Conservation (phyloP, 2,329 filamentous ascomycete species). For the Onygenales sp. region DNA sequence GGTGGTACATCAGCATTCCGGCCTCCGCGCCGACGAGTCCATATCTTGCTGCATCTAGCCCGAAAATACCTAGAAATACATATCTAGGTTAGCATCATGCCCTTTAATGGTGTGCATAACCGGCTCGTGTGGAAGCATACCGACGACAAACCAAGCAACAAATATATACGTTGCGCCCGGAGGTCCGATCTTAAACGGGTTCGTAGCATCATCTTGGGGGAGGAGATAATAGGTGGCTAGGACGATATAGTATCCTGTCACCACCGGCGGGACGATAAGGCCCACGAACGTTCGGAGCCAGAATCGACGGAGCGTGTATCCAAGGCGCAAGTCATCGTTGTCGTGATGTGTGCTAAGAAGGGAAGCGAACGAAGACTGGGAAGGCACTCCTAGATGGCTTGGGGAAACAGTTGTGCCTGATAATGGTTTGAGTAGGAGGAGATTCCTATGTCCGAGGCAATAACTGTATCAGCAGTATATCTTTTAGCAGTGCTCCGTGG, state of each 20-base stretch:
- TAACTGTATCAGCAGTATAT: too few species aligned
- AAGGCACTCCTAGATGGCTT: background rate
- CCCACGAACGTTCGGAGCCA: background rate
- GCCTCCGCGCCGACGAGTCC: background rate
- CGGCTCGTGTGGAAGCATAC: background rate
- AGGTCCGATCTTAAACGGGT: background rate
- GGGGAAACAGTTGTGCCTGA: background rate
- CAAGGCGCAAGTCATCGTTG: background rate
- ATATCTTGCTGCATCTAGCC: background rate
- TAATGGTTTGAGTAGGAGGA: background rate
- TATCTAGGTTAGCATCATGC: background rate
- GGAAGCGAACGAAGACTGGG: background rate
- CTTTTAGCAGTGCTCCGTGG: too few species aligned
- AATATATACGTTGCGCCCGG: background rate
- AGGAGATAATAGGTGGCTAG: background rate
- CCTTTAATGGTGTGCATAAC: background rate
- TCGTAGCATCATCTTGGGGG: background rate
- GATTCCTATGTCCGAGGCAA: too few species aligned
- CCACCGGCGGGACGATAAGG: background rate
- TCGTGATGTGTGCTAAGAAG: background rate
- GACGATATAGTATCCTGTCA: background rate
- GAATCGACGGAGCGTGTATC: slow-evolving; percentile 2
- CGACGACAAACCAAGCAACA: background rate
- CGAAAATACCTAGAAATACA: background rate
- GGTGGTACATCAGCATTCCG: slow-evolving; percentile 1